phyloP scores from a whole-genome alignment of 2,329 filamentous ascomycete genomes.

The Stemphylium lycopersici region DNA sequence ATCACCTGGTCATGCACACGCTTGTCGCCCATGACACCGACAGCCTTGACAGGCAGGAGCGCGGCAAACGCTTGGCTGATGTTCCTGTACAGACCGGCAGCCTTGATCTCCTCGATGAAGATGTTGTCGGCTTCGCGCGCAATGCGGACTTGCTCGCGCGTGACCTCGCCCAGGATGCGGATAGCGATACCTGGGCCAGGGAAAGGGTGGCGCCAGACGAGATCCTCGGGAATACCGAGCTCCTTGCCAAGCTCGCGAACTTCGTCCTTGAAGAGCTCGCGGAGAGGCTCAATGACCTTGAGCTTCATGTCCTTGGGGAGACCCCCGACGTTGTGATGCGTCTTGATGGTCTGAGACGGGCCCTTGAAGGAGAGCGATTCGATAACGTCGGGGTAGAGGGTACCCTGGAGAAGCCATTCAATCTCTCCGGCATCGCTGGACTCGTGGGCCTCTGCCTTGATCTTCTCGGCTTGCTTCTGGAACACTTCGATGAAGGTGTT shows the following conservation, averaged over 20 bases:
- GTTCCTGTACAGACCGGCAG: slow-evolving; percentile 74
- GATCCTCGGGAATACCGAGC: slow-evolving; percentile 73
- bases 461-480: slow-evolving; percentile 76
- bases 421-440: slow-evolving; percentile 74
- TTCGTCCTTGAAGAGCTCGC: slow-evolving; percentile 85
- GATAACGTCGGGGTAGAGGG: slow-evolving; percentile 77
- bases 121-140: slow-evolving; percentile 78
- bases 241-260: slow-evolving; percentile 72
- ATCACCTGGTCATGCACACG: slow-evolving; percentile 69
- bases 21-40: slow-evolving; percentile 74
- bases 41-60: slow-evolving; percentile 68
- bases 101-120: slow-evolving; percentile 76
- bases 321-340: slow-evolving; percentile 75
- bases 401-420: slow-evolving; percentile 87
- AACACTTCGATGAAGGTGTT: slow-evolving; percentile 82
- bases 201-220: slow-evolving; percentile 81
- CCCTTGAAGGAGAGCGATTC: slow-evolving; percentile 76
- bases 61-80: slow-evolving; percentile 74
- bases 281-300: slow-evolving; percentile 78
- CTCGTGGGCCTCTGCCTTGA: slow-evolving; percentile 73
- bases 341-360: slow-evolving; percentile 74
- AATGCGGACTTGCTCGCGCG: slow-evolving; percentile 77
- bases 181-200: slow-evolving; percentile 78
- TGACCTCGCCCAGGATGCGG: slow-evolving; percentile 84
- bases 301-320: slow-evolving; percentile 67